phyloP scores from a whole-genome alignment of 495 filamentous ascomycete species.

The Tuber indicum region DNA sequence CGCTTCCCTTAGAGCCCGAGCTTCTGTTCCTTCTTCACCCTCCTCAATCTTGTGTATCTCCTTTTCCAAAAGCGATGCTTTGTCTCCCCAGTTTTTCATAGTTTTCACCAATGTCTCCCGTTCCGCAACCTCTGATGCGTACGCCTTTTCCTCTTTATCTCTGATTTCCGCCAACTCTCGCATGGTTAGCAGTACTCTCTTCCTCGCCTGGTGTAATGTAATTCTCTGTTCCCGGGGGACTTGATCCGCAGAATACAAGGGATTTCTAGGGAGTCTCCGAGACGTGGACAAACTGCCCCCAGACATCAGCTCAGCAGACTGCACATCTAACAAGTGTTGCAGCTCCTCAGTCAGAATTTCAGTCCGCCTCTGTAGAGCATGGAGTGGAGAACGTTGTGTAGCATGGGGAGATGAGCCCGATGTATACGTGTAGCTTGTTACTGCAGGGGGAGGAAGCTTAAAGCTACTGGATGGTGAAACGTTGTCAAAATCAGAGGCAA shows the following conservation, averaged over 20 bases:
- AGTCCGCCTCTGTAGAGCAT: conserved; percentile 50
- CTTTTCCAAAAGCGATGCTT: conserved; percentile 51
- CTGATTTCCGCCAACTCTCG: conserved; percentile 65
- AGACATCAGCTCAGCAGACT: conserved; percentile 63
- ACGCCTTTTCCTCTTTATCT: conserved; percentile 59
- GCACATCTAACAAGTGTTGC: conserved; percentile 75
- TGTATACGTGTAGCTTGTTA: conserved; percentile 31
- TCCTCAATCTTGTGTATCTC: conserved; percentile 58
- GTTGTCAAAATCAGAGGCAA: background rate
- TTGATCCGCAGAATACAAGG: background rate
- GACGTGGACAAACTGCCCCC: conserved; percentile 27
- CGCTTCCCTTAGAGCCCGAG: conserved; percentile 42
- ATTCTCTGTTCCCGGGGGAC: conserved; percentile 13
- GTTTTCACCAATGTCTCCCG: conserved; percentile 55
- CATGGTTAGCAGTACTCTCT: conserved; percentile 65
- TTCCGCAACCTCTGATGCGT: conserved; percentile 53
- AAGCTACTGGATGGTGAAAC: conserved; percentile 17
- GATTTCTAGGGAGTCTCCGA: conserved; percentile 1
- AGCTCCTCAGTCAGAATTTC: conserved; percentile 65
- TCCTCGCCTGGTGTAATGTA: conserved; percentile 50
- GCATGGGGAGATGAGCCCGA: conserved; percentile 23
- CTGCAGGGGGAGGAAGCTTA: conserved; percentile 28
- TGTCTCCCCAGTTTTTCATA: conserved; percentile 56
- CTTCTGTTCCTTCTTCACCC: conserved; percentile 39
- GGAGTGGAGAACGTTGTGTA: conserved; percentile 38